These are phyloP conservation scores for Cercophora sp. DNA, from an alignment of 495 filamentous ascomycete genomes.

Conservation along the genomic window DNA sequence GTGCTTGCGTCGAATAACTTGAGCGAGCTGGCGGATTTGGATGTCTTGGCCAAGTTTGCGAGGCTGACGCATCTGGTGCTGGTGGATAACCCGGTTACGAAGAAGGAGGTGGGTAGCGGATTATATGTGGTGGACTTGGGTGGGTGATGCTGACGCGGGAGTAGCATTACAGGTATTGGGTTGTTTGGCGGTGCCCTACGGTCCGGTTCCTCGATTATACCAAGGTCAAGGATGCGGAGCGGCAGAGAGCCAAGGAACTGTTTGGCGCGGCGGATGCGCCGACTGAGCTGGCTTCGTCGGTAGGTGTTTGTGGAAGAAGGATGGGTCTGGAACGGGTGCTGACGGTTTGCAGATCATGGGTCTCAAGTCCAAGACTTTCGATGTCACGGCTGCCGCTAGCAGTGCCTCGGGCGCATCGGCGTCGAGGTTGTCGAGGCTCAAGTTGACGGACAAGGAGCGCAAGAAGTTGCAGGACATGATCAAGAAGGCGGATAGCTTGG, in stretches of 20 bases:
- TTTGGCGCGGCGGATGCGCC: conserved; percentile 77
- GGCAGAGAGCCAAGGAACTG: conserved; percentile 66
- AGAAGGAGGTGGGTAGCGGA: conserved; percentile 68
- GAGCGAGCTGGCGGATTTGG: conserved; percentile 78
- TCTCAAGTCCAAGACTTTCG: conserved; percentile 79
- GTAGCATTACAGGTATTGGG: conserved; percentile 88
- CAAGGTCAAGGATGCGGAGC: conserved; percentile 84
- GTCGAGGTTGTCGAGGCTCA: conserved; percentile 62
- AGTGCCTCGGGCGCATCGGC: conserved; percentile 31
- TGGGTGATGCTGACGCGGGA: conserved; percentile 5
- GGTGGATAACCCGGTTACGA: conserved; percentile 81
- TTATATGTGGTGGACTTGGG: background rate
- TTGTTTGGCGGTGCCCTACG: conserved; percentile 78
- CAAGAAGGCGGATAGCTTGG: conserved; percentile 76
- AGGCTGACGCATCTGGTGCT: conserved; percentile 75
- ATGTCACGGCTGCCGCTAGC: conserved; percentile 48
- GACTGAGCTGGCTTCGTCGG: conserved; percentile 68
- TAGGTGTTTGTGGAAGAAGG: conserved; percentile 5
- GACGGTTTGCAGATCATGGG: conserved; percentile 65
- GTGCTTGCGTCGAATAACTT: conserved; percentile 76
- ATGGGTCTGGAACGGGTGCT: background rate
- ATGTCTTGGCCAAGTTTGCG: conserved; percentile 66
- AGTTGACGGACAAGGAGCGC: conserved; percentile 63
- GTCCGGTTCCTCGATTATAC: conserved; percentile 91
- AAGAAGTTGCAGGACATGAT: conserved; percentile 59